Conservation (phyloP, 164 flowering plant species). For the Paratinospora sagittata region DNA sequence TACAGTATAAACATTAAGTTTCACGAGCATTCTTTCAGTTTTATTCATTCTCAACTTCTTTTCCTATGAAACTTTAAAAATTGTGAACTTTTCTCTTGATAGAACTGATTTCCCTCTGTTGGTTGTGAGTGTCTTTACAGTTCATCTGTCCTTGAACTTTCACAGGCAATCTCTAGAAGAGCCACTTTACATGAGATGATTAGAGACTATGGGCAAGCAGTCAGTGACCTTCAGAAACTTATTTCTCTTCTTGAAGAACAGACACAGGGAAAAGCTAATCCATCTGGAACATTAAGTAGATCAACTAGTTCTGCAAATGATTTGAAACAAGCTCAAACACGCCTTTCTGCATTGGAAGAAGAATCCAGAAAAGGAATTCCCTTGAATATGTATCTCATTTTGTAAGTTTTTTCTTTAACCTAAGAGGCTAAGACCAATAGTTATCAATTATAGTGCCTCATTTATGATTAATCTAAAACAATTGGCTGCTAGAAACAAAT, state of each 20-base stretch:
- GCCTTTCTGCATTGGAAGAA: constrained; percentile 50
- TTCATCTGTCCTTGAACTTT: constrained; percentile 11
- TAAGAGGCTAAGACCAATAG: background rate
- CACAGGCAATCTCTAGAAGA: constrained; percentile 90
- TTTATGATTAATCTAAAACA: background rate
- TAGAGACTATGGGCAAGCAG: constrained; percentile 82
- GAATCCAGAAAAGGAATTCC: constrained; percentile 57
- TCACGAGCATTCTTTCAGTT: background rate
- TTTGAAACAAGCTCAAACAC: constrained; percentile 46
- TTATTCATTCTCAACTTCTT: background rate
- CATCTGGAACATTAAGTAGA: constrained; percentile 29
- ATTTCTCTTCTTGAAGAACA: constrained; percentile 53
- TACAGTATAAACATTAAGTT: background rate
- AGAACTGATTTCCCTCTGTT: background rate
- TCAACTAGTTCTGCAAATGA: constrained; percentile 34
- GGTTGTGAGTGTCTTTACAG: background rate
- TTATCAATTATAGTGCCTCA: too few species aligned
- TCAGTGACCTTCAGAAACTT: constrained; percentile 57
- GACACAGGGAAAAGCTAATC: constrained; percentile 27
- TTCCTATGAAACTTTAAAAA: background rate
- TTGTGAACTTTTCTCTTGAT: background rate
- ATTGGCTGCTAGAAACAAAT: too few species aligned
- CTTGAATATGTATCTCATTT: constrained; percentile 67
- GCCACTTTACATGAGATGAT: constrained; percentile 84
- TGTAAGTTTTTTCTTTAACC: constrained; percentile 48